Conservation (phyloP, 2,329 filamentous ascomycete species). For the Claviceps pusilla region DNA sequence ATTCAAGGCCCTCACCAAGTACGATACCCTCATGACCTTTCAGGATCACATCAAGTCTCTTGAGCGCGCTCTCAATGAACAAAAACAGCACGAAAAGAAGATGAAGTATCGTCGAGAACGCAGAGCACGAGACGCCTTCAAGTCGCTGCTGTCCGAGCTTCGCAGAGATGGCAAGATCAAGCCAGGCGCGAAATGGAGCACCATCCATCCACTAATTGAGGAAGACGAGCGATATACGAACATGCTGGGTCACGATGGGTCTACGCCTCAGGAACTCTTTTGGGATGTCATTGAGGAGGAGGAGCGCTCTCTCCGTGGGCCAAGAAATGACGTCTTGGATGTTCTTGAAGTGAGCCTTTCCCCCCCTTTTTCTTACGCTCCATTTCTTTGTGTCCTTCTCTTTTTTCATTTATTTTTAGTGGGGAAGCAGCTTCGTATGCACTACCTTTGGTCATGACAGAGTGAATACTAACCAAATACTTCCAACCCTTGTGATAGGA, state of each 20-base stretch:
- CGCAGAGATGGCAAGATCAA: constrained; percentile 67
- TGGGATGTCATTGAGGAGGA: constrained; percentile 94
- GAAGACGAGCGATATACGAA: constrained; percentile 69
- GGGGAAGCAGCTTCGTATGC: not conserved
- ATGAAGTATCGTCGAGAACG: constrained; percentile 68
- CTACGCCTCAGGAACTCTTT: constrained; percentile 79
- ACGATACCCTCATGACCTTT: constrained; percentile 83
- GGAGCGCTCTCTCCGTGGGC: constrained; percentile 68
- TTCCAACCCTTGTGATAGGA: constrained; percentile 37
- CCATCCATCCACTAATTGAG: constrained; percentile 59
- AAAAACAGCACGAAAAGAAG: constrained; percentile 74
- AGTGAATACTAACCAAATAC: constrained; percentile 6
- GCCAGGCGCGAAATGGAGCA: constrained; percentile 78
- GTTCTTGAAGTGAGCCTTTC: constrained; percentile 59
- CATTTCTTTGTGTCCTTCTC: constrained; percentile 6
- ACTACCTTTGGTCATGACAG: not conserved
- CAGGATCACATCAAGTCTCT: constrained; percentile 89
- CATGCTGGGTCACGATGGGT: constrained; percentile 73
- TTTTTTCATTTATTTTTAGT: not conserved
- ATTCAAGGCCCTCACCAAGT: constrained; percentile 71
- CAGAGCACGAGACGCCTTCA: constrained; percentile 70
- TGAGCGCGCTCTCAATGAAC: constrained; percentile 82
- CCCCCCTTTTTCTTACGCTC: not conserved
- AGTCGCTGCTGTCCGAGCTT: constrained; percentile 59
- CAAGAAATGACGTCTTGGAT: constrained; percentile 71